phyloP scores from a whole-genome alignment of 225 moss, liverwort and hornwort genomes.

The Takakia lepidozioides region DNA sequence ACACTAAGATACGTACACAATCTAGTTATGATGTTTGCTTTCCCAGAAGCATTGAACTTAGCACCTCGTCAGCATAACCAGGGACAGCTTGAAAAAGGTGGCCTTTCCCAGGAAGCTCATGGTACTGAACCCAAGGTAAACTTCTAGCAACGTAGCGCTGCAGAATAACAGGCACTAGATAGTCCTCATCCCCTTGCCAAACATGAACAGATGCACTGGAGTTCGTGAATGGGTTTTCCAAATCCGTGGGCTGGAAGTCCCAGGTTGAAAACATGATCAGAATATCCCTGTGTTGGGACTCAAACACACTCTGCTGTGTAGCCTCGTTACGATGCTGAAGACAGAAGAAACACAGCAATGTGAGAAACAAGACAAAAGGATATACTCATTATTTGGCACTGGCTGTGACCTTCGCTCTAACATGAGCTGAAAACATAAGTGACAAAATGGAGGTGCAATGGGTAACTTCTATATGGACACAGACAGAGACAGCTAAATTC shows the following conservation, averaged over 20 bases:
- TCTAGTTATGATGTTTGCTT: too few species aligned
- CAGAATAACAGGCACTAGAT: conserved; percentile 48
- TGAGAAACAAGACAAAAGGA: too few species aligned
- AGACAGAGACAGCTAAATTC: too few species aligned
- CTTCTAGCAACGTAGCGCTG: conserved; percentile 37
- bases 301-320: conserved; percentile 64
- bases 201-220: conserved; percentile 54
- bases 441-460: too few species aligned
- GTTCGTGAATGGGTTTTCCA: conserved; percentile 67
- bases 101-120: conserved; percentile 31
- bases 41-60: too few species aligned
- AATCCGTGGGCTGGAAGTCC: conserved; percentile 64
- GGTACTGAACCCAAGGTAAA: conserved; percentile 40
- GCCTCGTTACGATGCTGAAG: conserved; percentile 61
- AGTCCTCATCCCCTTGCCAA: conserved; percentile 80
- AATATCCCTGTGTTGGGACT: conserved; percentile 68
- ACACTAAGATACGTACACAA: too few species aligned
- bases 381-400: too few species aligned
- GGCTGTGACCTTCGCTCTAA: too few species aligned
- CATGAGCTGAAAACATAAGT: too few species aligned
- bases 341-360: background rate
- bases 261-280: conserved; percentile 70
- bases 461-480: too few species aligned
- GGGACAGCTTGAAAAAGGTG: conserved; percentile 29
- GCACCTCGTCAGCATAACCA: conserved; percentile 28